Evolutionary conservation across 179 eudicot species (phyloP).

Genomic region (Silene noctiflora): DNA sequence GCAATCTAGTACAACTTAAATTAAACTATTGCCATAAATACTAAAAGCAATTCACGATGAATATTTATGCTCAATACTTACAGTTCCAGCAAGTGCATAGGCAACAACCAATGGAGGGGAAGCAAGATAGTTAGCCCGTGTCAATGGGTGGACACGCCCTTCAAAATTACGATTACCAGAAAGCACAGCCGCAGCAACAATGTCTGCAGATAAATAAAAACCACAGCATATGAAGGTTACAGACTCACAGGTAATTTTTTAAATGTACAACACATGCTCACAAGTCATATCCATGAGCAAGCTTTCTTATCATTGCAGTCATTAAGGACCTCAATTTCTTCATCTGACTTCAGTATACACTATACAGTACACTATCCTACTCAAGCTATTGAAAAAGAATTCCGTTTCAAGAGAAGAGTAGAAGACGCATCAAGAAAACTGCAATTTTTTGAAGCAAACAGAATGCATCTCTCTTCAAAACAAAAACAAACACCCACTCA

Average conservation of each 20-base stretch:
- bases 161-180: constrained; percentile 99
- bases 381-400: background rate
- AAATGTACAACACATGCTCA: background rate
- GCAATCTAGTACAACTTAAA: too few species aligned
- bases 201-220: constrained; percentile 35
- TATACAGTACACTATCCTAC: background rate
- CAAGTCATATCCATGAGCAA: background rate
- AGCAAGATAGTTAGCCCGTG: constrained; percentile 97
- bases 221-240: background rate
- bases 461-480: background rate
- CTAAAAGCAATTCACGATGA: background rate
- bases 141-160: constrained; percentile 98
- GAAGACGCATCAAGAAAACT: background rate
- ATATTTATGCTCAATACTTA: constrained; percentile 29
- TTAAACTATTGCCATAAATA: background rate
- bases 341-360: background rate
- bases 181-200: constrained; percentile 92
- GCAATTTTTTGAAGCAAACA: background rate
- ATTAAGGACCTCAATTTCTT: background rate
- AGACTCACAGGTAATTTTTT: background rate
- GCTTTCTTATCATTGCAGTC: background rate
- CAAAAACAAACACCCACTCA: background rate
- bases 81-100: constrained; percentile 99
- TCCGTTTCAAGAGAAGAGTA: background rate
- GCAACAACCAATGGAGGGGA: constrained; percentile 98